Conservation (phyloP, 441 rosid species). For the Adansonia madagascariensis region DNA sequence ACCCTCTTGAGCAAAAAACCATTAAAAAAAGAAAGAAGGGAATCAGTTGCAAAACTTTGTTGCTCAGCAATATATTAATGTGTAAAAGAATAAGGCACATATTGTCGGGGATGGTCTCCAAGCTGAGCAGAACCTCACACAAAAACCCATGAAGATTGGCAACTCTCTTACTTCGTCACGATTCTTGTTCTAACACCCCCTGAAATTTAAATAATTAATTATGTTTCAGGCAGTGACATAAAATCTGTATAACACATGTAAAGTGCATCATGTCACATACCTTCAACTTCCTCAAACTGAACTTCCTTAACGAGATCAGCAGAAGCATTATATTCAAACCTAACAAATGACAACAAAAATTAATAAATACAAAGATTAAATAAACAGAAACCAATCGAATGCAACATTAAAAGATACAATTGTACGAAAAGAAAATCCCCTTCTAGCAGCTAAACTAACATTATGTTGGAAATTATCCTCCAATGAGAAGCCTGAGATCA, state of each 20-base stretch:
- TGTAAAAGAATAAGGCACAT: conserved; percentile 11
- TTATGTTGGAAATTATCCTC: conserved; percentile 5
- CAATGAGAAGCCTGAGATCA: not conserved
- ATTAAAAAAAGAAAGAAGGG: not conserved
- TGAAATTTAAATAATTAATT: conserved; percentile 37
- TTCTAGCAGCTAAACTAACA: conserved; percentile 3
- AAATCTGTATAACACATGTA: not conserved
- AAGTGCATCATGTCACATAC: conserved; percentile 34
- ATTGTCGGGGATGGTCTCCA: not conserved
- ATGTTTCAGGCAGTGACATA: conserved; percentile 29
- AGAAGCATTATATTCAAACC: conserved; percentile 79
- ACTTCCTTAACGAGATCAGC: conserved; percentile 81
- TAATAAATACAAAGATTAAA: not conserved
- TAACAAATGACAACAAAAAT: conserved; percentile 31
- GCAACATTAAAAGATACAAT: not conserved
- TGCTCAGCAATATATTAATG: not conserved
- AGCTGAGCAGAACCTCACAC: conserved; percentile 8
- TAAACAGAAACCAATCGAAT: not conserved
- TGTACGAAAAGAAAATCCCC: not conserved
- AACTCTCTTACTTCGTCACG: conserved; percentile 46
- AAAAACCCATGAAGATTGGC: not conserved
- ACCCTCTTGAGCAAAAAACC: not conserved
- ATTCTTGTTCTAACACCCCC: conserved; percentile 82
- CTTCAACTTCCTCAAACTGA: conserved; percentile 78
- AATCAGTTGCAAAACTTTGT: not conserved